phyloP scores from a whole-genome alignment of 257 asterid genomes.

The Dorcoceras hygrometricum region DNA sequence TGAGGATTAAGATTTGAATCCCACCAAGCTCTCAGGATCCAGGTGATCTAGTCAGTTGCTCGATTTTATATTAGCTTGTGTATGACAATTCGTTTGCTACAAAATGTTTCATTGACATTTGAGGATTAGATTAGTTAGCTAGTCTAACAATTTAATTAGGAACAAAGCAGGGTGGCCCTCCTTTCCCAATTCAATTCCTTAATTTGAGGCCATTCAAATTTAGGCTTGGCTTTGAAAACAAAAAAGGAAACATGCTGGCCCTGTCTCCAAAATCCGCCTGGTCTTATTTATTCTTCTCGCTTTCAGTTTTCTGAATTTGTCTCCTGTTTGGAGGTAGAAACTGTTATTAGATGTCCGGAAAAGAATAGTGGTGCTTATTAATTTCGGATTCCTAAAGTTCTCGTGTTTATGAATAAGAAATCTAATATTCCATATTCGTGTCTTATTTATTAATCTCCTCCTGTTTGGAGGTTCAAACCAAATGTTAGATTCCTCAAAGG shows the following conservation, averaged over 20 bases:
- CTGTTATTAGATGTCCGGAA: background rate
- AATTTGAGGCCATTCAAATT: too few species aligned
- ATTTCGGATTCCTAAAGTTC: background rate
- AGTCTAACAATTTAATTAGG: too few species aligned
- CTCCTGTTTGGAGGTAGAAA: conserved; percentile 10
- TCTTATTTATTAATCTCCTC: too few species aligned
- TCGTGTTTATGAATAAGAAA: too few species aligned
- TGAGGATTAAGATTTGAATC: conserved; percentile 3
- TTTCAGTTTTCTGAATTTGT: background rate
- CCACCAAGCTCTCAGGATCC: background rate
- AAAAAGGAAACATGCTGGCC: background rate
- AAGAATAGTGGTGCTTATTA: background rate
- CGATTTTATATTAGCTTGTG: conserved; percentile 4
- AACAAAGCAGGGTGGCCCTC: too few species aligned
- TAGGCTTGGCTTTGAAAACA: background rate
- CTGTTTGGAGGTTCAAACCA: too few species aligned
- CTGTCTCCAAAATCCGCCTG: background rate
- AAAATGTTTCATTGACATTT: background rate
- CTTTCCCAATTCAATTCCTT: too few species aligned
- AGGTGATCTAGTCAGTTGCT: background rate
- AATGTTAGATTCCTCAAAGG: too few species aligned
- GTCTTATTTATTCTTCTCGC: background rate
- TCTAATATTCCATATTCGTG: too few species aligned
- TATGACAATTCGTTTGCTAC: background rate
- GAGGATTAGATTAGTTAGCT: too few species aligned